Evolutionary conservation across 768 basidiomycete genomes (phyloP), one percentile per base, ranked within the genome.

Genomic region (Mycena floridula): DNA sequence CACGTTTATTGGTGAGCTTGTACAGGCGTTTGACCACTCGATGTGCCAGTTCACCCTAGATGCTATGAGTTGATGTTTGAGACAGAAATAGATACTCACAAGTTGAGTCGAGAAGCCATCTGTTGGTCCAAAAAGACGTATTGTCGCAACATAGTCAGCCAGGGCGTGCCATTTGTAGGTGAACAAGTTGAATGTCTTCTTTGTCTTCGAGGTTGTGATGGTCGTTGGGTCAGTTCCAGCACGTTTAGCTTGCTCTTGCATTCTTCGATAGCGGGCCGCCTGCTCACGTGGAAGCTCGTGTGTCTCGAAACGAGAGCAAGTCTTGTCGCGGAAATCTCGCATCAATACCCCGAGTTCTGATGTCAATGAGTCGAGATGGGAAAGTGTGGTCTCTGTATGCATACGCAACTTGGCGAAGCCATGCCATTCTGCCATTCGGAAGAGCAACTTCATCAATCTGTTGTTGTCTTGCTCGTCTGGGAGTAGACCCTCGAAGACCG

Each of bases 401-500:
- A n/a, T n/a, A n/a, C n/a, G n/a, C n/a, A n/a, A n/a, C n/a, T n/a
- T 59, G 2, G 36, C 47, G 2, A 43, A 47, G 2, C 44, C 52
- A 44, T 55, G 50, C 55, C 53, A 59, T 42, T 37, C 38, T 3
- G 52, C 53, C 22, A 59, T 46, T 4, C 42, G 44, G 8, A 28
- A 50, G 2, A 56, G n/a, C 1, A 52, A 42, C 22, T 40, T 37
- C 44, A 39, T 43, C 7, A 52, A 18, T n/a, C n/a, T n/a, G n/a
- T n/a, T n/a, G n/a, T n/a, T n/a, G n/a, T n/a, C n/a, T n/a, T 50
- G 1, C 59, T 61, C 12, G n/a, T n/a, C n/a, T n/a, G n/a, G n/a
- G n/a, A n/a, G n/a, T n/a, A n/a, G n/a, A n/a, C n/a, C n/a, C n/a
- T 69, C 60, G 13, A 65, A 64, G 0, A 50, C 60, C 0, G 68